phyloP scores from a whole-genome alignment of 2,329 filamentous ascomycete genomes.

The Sphaerulina vaccinii region DNA sequence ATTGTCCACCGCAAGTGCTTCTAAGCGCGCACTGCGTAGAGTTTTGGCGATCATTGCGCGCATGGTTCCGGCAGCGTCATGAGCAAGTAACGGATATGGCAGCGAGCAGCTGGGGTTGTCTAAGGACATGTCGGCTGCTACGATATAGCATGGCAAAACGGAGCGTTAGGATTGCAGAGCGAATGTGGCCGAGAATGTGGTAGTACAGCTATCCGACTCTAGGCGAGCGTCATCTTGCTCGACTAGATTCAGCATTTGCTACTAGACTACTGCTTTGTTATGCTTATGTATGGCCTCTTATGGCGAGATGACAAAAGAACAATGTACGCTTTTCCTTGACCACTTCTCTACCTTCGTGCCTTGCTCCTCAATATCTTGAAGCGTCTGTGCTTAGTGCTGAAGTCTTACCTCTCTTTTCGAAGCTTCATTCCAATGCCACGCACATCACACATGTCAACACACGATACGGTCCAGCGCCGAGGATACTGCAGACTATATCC shows the following conservation, averaged over 20 bases:
- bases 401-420: background rate
- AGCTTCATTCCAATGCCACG: background rate
- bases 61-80: conserved; percentile 20
- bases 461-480: background rate
- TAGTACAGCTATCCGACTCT: conserved; percentile 19
- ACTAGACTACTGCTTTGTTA: conserved; percentile 28
- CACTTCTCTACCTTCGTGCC: background rate
- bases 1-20: conserved; percentile 99
- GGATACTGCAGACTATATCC: background rate
- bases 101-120: conserved; percentile 5
- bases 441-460: background rate
- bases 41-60: conserved; percentile 23
- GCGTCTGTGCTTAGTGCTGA: background rate
- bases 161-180: conserved; percentile 19
- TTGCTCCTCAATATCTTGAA: background rate
- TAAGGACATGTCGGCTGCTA: conserved; percentile 5
- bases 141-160: conserved; percentile 16
- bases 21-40: conserved; percentile 60
- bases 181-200: conserved; percentile 22
- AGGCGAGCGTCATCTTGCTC: conserved; percentile 27
- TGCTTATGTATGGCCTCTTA: conserved; percentile 25
- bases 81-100: conserved; percentile 15
- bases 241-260: conserved; percentile 29
- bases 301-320: conserved; percentile 30
- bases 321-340: conserved; percentile 22